phyloP scores from a whole-genome alignment of 805 yeast species.

The Spathaspora girioi region DNA sequence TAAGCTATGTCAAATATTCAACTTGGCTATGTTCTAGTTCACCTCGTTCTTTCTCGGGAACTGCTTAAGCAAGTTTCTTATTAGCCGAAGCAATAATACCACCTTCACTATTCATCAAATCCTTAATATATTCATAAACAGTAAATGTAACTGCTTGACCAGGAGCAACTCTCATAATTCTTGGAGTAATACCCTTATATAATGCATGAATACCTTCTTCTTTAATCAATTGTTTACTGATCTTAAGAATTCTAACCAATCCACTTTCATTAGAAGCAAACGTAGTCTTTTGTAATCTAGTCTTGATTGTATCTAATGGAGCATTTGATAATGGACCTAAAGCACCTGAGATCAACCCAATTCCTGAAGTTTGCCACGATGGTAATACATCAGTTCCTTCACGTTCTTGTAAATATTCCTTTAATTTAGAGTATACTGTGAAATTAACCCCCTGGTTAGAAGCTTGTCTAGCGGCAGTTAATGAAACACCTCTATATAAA shows the following conservation, averaged over 20 bases:
- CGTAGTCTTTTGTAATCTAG: conserved; percentile 90
- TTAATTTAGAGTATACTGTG: conserved; percentile 87
- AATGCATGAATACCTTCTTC: conserved; percentile 71
- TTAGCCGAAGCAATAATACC: background rate
- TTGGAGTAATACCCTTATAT: conserved; percentile 83
- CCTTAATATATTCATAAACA: conserved; percentile 86
- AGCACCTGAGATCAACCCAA: conserved; percentile 93
- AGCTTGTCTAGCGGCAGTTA: conserved; percentile 97
- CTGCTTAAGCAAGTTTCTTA: conserved; percentile 1
- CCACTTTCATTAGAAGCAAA: conserved; percentile 67
- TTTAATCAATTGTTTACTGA: conserved; percentile 73
- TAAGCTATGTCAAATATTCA: too few species aligned
- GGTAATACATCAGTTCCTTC: conserved; percentile 65
- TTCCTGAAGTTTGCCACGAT: conserved; percentile 88
- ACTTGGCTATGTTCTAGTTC: too few species aligned
- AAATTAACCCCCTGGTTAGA: conserved; percentile 98
- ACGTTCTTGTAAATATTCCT: conserved; percentile 61
- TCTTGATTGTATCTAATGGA: conserved; percentile 94
- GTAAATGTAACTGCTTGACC: conserved; percentile 99
- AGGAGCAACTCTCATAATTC: conserved; percentile 99
- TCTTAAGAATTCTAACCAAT: conserved; percentile 71
- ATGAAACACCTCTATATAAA: conserved; percentile 88
- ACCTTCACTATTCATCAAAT: conserved; percentile 42
- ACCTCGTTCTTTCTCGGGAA: background rate
- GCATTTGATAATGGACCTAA: conserved; percentile 97